Evolutionary conservation across 2,329 filamentous ascomycete species (phyloP), one percentile per base, ranked within the genome.

Genomic region (Elsinoe arachidis): DNA sequence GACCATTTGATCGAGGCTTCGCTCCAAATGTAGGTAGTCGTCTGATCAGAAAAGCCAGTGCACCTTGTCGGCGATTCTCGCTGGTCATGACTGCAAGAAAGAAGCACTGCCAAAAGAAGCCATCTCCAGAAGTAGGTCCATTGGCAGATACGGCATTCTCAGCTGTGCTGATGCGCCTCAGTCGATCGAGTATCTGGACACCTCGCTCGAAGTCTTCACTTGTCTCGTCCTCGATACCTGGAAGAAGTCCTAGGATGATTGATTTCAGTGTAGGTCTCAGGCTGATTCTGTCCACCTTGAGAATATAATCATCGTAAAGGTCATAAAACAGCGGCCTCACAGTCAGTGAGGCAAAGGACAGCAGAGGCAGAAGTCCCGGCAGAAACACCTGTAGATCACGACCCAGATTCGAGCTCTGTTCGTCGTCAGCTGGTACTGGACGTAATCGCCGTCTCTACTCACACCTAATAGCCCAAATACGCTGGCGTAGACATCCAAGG

Each of bases 91-190:
- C 87, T 9, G 92, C 90, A 15, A 99, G 76, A 66, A 99, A 97
- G 68, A 99, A 87, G 69, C 90, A 96, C 73, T 99, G 93, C 93
- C 93, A 99, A 70, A 97, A 99, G 70, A 93, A 96, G 62, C 88
- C 88, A 26, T 79, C 46, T 76, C 81, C 70, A 81, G 82, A 37
- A 72, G 78, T 57, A 69, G 71, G 33, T 73, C 81, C 62, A 77
- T 77, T 56, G 72, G 74, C 62, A 12, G 80, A 74, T 60, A 79
- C 78, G 23, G 73, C 72, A 7, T 72, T 64, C 26, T 83, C 56
- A 0, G 53, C 52, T 74, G 58, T 84, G 64, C 90, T 81, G 49
- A 82, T 80, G 59, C 79, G 73, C 66, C 91, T 90, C 69, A 97
- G 84, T 58, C 81, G 84, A 64, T 93, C 86, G 47, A 97, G 70